Percentiles rank a stretch among this genome's conserved stretches.
These are phyloP conservation scores for Silene noctiflora DNA, from an alignment of 179 eudicot genomes.

Conservation along the genomic window DNA sequence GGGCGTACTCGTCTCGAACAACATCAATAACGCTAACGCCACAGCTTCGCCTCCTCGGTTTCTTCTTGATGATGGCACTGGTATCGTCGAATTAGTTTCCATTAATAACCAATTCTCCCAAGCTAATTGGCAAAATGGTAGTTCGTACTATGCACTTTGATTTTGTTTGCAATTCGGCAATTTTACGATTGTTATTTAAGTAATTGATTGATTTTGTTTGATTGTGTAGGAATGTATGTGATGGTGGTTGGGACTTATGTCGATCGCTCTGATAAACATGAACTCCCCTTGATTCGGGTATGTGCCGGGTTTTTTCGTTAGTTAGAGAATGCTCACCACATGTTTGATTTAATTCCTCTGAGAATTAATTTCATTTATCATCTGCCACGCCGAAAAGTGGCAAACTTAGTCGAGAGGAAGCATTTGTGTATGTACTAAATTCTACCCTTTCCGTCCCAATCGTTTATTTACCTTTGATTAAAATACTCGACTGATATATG, in stretches of 20 bases:
- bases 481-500: no score
- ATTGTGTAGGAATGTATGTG: conserved; percentile 63
- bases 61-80: conserved; percentile 81
- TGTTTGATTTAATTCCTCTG: conserved; percentile 28
- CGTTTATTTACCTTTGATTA: no score
- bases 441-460: no score
- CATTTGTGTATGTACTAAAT: no score
- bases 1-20: conserved; percentile 35
- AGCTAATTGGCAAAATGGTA: conserved; percentile 47
- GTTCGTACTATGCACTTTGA: neutral
- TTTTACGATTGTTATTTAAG: no score
- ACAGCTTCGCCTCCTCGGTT: conserved; percentile 29
- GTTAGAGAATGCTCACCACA: conserved; percentile 6
- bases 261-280: conserved; percentile 30
- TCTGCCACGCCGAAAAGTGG: neutral
- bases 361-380: no score
- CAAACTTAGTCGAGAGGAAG: neutral
- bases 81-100: conserved; percentile 44
- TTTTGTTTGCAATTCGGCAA: neutral
- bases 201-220: neutral
- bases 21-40: neutral
- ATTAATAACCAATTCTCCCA: conserved; percentile 35
- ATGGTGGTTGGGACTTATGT: conserved; percentile 71
- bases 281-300: conserved; percentile 56
- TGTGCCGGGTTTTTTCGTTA: neutral